Base-by-base conservation (phyloP, 2,329 filamentous ascomycete species). In the Ascochyta viciae-villosae region DNA sequence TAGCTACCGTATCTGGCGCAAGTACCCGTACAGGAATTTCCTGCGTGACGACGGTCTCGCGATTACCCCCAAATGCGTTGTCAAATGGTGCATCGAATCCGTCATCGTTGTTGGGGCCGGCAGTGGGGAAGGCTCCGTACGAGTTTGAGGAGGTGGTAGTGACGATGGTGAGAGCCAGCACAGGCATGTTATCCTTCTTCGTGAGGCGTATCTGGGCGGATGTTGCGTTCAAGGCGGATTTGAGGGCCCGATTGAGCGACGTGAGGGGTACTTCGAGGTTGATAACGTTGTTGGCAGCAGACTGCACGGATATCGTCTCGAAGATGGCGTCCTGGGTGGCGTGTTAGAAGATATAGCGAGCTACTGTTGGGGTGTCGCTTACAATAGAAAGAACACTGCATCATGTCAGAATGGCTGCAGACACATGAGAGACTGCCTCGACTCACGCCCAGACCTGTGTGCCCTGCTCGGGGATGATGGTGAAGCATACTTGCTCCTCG, bases 11-110 rank as follows among this genome's bases (percentile, higher is more conserved):
- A 48, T 89, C 86, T 2, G 91, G 88, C 54, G 91, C 87, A 9
- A 99, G 84, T 1, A 99, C 92, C 16, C 93, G 89, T 39, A 98
- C 89, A n/a, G 95, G 95, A 35, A 99, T 90, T 76, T 98, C 92
- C 72, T 99, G 95, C 0, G 92, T 96, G 69, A 99, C 90, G 66
- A 96, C 84, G 60, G 95, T 96, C 74, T 97, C 93, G 65, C 92
- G 88, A 69, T 94, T 91, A 39, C 82, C 64, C 72, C 85, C 63
- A 23, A 69, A 63, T 1, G 65, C 47, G 38, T 66, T 59, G 55
- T 71, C 61, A 52, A 71, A 64, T 6, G 64, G 48, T 8, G 66
- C 55, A 37, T 71, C 67, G 40, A 64, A 67, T n/a, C 57, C 66
- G 40, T 72, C 66, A 15, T 71, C 63, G 48, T 66, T 66, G 51